phyloP scores from a whole-genome alignment of 306 rosid species.

The Pachyrhizus erosus region DNA sequence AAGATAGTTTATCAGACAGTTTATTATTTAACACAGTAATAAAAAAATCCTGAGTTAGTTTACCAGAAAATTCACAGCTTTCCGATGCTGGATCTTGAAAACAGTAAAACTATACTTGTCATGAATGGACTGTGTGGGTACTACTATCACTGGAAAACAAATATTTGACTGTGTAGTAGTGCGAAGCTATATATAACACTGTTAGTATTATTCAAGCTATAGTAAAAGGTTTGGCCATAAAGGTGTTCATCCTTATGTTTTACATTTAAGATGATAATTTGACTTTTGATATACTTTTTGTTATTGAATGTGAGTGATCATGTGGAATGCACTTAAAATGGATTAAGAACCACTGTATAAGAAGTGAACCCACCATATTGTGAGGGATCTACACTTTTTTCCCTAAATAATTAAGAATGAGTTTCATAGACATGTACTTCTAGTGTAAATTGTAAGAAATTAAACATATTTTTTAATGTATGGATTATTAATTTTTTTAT shows the following conservation, averaged over 20 bases:
- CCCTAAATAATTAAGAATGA: no score
- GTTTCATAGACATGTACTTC: no score
- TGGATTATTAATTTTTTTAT: no score
- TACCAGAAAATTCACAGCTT: conserved; percentile 50
- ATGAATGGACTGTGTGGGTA: conserved; percentile 11
- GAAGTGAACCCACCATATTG: no score
- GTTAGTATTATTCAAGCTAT: not conserved
- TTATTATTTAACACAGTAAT: conserved; percentile 48
- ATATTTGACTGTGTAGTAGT: not conserved
- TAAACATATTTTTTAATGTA: no score
- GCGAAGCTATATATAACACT: not conserved
- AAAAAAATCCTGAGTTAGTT: conserved; percentile 50
- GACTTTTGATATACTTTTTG: not conserved
- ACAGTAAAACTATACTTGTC: conserved; percentile 36
- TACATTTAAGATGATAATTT: not conserved
- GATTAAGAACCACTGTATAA: no score
- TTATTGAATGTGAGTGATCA: no score
- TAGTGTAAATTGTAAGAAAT: no score
- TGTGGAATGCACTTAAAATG: no score
- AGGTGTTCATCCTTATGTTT: not conserved
- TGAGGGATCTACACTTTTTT: no score
- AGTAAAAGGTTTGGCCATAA: not conserved
- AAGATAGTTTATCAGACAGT: not conserved
- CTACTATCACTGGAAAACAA: no score
- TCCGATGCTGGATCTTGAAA: conserved; percentile 53